Evolutionary conservation across 83 land plant genomes (phyloP), one percentile per base, ranked within the genome.

Genomic region (Picea engelmannii): DNA sequence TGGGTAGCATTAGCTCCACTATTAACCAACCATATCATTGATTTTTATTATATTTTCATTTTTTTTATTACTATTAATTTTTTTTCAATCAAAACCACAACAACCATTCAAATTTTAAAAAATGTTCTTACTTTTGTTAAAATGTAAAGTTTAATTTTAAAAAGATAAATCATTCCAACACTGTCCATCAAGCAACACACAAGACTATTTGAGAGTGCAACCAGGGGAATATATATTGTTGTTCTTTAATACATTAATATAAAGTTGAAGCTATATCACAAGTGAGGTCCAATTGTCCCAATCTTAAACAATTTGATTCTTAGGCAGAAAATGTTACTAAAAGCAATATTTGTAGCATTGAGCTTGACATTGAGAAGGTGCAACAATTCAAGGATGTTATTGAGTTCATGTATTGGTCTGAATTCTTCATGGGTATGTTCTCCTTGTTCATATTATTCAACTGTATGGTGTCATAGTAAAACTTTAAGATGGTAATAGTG

Each of bases 401-500:
- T 81, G 95, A 94, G 85, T 90, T 89, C 77, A 88, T 85, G 55
- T 97, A 97, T 85, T 93, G 95, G 96, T 95, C 96, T 79, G 35
- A 97, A 81, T 95, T 97, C 80, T 97, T 97, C 74, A 89, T 97
- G 84, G 98, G 99, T 97, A 88, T 79, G 92, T 58, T 81, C 18
- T 17, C 49, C 60, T 12, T 62, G 23, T 58, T 7, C 52, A 75
- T 38, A 35, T 74, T 18, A 18, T 84, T 69, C 47, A 58, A 5
- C 15, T 76, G 31, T 27, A 27, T 35, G 35, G 27, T 55, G 1
- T 4, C 23, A 18, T 71, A 66, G 15, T 31, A 35, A 71, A 71
- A 18, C 75, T 71, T 71, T 18, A 42, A 44, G 60, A 76, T 58
- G 16, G 79, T 47, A 58, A 18, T 76, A 58, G 59, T 49, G 78